phyloP scores from a whole-genome alignment of 2,329 filamentous ascomycete species.

The Didymella segeticola region DNA sequence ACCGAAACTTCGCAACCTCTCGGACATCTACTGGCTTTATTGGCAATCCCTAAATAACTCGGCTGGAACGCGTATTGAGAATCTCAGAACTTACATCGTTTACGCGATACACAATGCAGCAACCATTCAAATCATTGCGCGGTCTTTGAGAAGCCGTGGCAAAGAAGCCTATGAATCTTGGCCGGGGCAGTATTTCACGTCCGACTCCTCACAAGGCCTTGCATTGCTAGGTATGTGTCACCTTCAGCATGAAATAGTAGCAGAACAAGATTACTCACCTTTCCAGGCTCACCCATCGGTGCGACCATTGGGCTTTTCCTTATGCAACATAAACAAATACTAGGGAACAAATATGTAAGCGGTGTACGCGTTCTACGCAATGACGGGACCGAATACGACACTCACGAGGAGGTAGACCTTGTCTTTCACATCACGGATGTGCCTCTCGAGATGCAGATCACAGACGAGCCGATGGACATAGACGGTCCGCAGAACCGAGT shows the following conservation, averaged over 20 bases:
- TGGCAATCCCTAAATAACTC: constrained; percentile 20
- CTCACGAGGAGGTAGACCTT: background rate
- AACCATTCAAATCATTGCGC: constrained; percentile 18
- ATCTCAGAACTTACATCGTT: constrained; percentile 24
- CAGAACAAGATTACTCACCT: background rate
- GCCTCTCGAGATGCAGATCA: background rate
- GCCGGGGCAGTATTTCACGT: constrained; percentile 25
- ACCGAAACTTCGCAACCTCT: constrained; percentile 18
- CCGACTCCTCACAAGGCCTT: constrained; percentile 19
- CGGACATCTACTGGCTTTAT: constrained; percentile 30
- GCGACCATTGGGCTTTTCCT: constrained; percentile 21
- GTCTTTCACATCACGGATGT: constrained; percentile 6
- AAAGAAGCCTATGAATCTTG: constrained; percentile 12
- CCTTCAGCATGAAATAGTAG: too few species aligned
- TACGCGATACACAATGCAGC: constrained; percentile 20
- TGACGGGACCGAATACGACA: background rate
- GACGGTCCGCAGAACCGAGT: background rate
- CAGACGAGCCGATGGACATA: background rate
- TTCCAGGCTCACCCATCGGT: constrained; percentile 25
- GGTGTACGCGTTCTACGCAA: background rate
- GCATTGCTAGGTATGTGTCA: constrained; percentile 11
- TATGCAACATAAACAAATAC: constrained; percentile 22
- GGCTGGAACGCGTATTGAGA: constrained; percentile 11
- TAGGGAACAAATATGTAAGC: constrained; percentile 22
- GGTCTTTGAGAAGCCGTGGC: constrained; percentile 15